A percentile compares a stretch with the other conserved stretches of the same genome.
Evolutionary conservation across 495 filamentous ascomycete species (phyloP).

Genomic region (Sporormia fimetaria): DNA sequence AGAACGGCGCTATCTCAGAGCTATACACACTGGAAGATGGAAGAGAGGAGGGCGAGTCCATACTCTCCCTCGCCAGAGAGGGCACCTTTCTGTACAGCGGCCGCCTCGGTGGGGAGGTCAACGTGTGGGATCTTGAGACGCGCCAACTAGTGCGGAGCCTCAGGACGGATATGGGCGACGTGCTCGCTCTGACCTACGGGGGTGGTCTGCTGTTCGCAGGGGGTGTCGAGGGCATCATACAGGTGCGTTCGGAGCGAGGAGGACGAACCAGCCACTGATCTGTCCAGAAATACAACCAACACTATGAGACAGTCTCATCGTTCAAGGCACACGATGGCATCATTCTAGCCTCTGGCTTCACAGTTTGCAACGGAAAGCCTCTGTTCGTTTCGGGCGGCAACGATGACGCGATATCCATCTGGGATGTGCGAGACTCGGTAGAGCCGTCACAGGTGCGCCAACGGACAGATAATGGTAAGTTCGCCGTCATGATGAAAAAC

Average conservation of each 20-base stretch:
- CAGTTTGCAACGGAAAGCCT: constrained; percentile 51
- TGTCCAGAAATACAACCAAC: constrained; percentile 68
- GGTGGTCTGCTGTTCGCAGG: constrained; percentile 77
- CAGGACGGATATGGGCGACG: constrained; percentile 66
- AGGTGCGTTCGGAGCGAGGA: constrained; percentile 45
- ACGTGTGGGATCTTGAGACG: constrained; percentile 95
- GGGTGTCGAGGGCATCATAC: constrained; percentile 64
- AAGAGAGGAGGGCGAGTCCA: constrained; percentile 51
- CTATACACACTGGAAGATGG: constrained; percentile 61
- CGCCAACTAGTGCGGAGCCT: constrained; percentile 78
- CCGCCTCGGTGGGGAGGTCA: constrained; percentile 76
- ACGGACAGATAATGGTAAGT: constrained; percentile 49
- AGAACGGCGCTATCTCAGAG: constrained; percentile 45
- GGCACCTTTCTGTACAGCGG: constrained; percentile 86
- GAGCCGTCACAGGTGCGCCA: constrained; percentile 35
- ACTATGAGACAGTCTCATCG: constrained; percentile 69
- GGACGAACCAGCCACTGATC: background rate
- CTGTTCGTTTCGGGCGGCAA: constrained; percentile 92
- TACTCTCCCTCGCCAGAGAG: constrained; percentile 73
- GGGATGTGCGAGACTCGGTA: constrained; percentile 59
- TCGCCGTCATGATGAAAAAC: background rate
- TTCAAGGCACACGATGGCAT: constrained; percentile 82
- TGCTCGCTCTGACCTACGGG: constrained; percentile 74
- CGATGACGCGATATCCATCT: constrained; percentile 76
- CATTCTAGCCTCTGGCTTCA: constrained; percentile 75